A percentile compares a stretch with the other conserved stretches of the same genome.
Evolutionary conservation across 495 filamentous ascomycete species (phyloP).

Genomic region (Hamigera avellanea): DNA sequence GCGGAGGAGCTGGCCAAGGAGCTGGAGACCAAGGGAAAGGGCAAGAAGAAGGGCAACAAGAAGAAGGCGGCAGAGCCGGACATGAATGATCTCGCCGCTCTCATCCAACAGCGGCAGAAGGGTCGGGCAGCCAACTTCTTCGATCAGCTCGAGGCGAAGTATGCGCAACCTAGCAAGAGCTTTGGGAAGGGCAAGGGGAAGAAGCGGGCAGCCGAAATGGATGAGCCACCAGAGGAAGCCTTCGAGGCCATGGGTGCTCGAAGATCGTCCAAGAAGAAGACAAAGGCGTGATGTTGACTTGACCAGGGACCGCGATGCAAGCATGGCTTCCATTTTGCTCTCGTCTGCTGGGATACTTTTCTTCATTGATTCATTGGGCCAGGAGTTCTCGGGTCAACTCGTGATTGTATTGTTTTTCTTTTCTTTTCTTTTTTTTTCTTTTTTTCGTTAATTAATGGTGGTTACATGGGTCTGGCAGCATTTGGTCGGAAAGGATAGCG

Average conservation of each 20-base stretch:
- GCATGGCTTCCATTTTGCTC: no score
- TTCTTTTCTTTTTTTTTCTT: no score
- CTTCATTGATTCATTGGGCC: no score
- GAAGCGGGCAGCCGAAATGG: slow-evolving; percentile 20
- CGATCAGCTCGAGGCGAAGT: slow-evolving; percentile 63
- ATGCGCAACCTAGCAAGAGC: slow-evolving; percentile 24
- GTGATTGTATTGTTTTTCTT: no score
- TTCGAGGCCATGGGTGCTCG: slow-evolving; percentile 18
- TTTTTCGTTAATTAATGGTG: no score
- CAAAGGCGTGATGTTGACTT: slow-evolving; percentile 20
- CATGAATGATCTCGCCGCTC: slow-evolving; percentile 36
- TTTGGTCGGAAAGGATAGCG: background rate
- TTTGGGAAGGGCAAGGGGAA: slow-evolving; percentile 5
- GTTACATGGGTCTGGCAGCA: background rate
- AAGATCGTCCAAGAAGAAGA: slow-evolving; percentile 21
- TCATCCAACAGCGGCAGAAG: slow-evolving; percentile 48
- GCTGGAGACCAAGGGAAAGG: slow-evolving; percentile 45
- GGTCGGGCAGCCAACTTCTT: slow-evolving; percentile 44
- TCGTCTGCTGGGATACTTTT: no score
- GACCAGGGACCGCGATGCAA: no score
- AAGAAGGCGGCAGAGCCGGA: slow-evolving; percentile 16
- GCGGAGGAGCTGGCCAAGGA: slow-evolving; percentile 62
- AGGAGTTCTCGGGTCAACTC: no score
- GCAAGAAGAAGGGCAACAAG: slow-evolving; percentile 14
- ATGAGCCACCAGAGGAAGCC: slow-evolving; percentile 19